Conservation (phyloP, 164 flowering plant genomes). For the Saururus chinensis region DNA sequence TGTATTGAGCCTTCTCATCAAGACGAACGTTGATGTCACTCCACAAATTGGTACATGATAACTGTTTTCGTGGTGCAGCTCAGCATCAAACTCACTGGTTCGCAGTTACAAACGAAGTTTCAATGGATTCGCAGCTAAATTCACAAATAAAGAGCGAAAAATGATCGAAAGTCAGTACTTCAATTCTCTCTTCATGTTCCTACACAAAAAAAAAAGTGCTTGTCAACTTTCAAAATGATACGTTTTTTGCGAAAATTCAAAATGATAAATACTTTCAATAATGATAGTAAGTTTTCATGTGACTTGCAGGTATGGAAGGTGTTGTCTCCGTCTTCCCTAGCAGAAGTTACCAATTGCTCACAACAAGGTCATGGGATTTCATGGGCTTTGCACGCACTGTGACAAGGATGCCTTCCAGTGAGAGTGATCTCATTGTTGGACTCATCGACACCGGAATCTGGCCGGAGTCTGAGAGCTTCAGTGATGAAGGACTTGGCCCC, state of each 20-base stretch:
- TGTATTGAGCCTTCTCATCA: no score
- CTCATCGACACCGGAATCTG: constrained; percentile 46
- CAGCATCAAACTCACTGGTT: constrained; percentile 16
- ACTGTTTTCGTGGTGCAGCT: background rate
- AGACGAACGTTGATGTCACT: no score
- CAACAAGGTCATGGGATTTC: constrained; percentile 53
- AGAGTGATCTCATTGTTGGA: constrained; percentile 37
- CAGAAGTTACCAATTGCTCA: constrained; percentile 22
- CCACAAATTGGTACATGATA: background rate
- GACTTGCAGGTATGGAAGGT: constrained; percentile 25
- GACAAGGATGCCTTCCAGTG: constrained; percentile 12
- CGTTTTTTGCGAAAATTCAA: no score
- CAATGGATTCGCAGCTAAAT: constrained; percentile 34
- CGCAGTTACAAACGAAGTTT: constrained; percentile 40
- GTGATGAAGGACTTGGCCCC: constrained; percentile 36
- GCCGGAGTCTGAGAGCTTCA: constrained; percentile 49
- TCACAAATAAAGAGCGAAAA: constrained; percentile 19
- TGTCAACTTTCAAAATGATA: no score
- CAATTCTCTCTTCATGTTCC: no score
- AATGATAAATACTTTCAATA: background rate
- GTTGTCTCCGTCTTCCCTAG: constrained; percentile 38
- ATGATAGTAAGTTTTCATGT: background rate
- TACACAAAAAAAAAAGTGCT: no score
- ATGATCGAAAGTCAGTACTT: background rate
- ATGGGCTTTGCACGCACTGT: constrained; percentile 25